phyloP scores from a whole-genome alignment of 2,329 filamentous ascomycete species.

The Aspergillus sp. region DNA sequence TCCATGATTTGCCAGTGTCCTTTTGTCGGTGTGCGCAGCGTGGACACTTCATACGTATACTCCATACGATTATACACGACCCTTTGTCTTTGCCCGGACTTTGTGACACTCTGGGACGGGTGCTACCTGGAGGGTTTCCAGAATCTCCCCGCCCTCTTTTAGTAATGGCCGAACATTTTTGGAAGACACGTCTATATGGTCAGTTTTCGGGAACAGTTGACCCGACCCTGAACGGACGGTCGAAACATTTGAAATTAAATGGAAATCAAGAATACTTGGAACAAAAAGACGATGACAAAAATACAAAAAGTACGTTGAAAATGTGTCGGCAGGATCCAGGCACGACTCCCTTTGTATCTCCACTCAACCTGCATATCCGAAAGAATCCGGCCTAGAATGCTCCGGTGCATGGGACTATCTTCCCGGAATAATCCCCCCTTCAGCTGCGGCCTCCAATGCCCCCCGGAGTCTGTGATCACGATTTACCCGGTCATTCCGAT shows the following conservation, averaged over 20 bases:
- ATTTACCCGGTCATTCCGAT: background rate
- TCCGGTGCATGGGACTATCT: background rate
- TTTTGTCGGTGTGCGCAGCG: background rate
- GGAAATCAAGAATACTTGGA: too few species aligned
- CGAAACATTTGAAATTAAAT: too few species aligned
- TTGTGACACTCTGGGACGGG: too few species aligned
- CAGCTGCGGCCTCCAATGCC: background rate
- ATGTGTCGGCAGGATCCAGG: conserved; percentile 1
- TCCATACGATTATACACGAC: background rate
- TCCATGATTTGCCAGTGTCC: background rate
- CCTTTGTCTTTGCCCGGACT: background rate
- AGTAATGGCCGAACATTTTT: background rate
- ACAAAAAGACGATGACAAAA: too few species aligned
- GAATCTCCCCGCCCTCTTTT: background rate
- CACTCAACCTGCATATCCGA: conserved; percentile 4
- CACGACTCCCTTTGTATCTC: conserved; percentile 1
- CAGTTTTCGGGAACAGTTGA: background rate
- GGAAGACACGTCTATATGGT: background rate
- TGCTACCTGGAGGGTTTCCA: background rate
- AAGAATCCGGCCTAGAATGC: background rate
- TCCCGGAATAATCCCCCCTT: background rate
- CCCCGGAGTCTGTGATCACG: background rate
- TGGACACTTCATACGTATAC: background rate
- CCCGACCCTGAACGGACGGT: background rate
- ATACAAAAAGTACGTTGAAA: background rate